Base-by-base conservation (phyloP, 1,284 basidiomycete genomes). In the Boletus smithii region DNA sequence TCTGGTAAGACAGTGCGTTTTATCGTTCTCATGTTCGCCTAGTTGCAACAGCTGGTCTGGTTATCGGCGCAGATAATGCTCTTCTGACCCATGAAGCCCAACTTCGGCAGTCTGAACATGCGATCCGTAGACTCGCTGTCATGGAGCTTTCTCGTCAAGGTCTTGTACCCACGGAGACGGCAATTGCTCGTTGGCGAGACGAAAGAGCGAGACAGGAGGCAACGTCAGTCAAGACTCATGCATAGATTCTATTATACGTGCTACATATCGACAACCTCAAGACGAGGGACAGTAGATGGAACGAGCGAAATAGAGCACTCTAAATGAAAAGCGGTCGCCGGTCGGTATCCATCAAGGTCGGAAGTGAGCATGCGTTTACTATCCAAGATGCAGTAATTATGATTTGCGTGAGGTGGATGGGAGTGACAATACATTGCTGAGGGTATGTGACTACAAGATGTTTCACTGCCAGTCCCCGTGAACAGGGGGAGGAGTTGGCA, bases 141-240 rank as follows among this genome's bases (percentile, higher is more conserved):
- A 71, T 85, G 33, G 88, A 89, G 44, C 76, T 94, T 45, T 81
- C 84, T 11, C 75, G 79, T 31, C 76, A 79, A 52, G 90, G 90
- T 16, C 73, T 88, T 39, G 78, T 93, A 49, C 81, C 83, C 5
- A 91, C 89, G 8, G 91, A 94, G 67, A 81, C 83, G 9, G 89
- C 88, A 59, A 92, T 93, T 38, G 73, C 80, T 32, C 83, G 81
- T 62, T 94, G 91, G 91, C 84, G 80, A 61, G 76, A 73, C 17
- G 71, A 70, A 51, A 66, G 62, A 56, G 71, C 45, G 29, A 57
- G 38, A 37, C 49, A 50, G 23, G 56, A 56, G 30, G 37, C 37
- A 38, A 38, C 35, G 8, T 38, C 38, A 9, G 43, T 29, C 41
- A 37, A 49, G 18, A 37, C 24, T 34, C 44, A 33, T 40, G 29